phyloP scores from a whole-genome alignment of 2,329 filamentous ascomycete species.

The Ceratocystis eucalypticola region DNA sequence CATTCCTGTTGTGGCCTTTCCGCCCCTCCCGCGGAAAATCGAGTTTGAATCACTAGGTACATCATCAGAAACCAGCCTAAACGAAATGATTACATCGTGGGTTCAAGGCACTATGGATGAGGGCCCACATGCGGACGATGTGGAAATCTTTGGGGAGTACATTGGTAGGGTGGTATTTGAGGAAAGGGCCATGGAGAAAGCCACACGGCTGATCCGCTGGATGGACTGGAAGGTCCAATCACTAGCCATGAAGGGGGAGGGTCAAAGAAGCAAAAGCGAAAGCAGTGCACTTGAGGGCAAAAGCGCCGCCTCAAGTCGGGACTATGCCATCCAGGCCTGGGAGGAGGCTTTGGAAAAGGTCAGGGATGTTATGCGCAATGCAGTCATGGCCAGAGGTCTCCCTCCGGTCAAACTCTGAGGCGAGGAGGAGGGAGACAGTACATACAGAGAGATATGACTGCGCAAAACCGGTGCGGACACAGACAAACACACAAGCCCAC shows the following conservation, averaged over 20 bases:
- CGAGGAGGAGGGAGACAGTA: not conserved
- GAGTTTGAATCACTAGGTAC: conserved; percentile 33
- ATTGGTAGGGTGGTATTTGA: conserved; percentile 56
- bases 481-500: too few relatives aligned
- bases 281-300: conserved; percentile 28
- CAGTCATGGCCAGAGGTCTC: conserved; percentile 43
- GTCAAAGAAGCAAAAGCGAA: conserved; percentile 21
- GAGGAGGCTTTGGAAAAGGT: conserved; percentile 31
- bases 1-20: conserved; percentile 31
- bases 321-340: conserved; percentile 30
- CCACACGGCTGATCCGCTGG: conserved; percentile 56
- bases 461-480: too few relatives aligned
- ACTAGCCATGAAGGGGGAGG: not conserved
- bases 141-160: conserved; percentile 60
- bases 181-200: conserved; percentile 68
- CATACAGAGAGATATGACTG: not conserved
- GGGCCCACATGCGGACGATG: conserved; percentile 68
- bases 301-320: conserved; percentile 21
- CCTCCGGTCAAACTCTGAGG: conserved; percentile 10
- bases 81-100: conserved; percentile 66
- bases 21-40: conserved; percentile 33
- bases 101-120: conserved; percentile 50
- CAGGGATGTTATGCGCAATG: conserved; percentile 40
- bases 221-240: conserved; percentile 37
- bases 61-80: conserved; percentile 44